phyloP scores from a whole-genome alignment of 169 alveolate genomes.

The Sarcocystis neurona region DNA sequence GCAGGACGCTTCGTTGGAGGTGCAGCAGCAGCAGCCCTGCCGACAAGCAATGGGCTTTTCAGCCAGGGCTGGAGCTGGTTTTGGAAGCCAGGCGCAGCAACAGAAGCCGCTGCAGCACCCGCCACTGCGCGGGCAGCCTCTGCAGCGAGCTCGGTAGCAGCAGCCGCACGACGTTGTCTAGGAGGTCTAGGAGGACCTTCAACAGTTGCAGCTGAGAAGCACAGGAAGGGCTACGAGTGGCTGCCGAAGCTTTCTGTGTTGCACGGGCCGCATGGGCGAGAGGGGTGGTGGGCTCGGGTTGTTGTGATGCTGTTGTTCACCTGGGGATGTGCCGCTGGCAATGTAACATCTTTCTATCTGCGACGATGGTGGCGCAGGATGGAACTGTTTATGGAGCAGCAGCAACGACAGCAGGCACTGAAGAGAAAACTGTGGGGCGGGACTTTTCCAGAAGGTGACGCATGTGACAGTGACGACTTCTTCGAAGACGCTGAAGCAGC shows the following conservation, averaged over 20 bases:
- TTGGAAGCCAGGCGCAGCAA: no score
- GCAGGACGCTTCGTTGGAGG: no score
- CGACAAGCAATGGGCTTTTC: no score
- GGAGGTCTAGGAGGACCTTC: background rate
- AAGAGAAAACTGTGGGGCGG: background rate
- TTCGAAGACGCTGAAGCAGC: background rate
- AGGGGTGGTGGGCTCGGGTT: background rate
- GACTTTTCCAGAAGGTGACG: background rate
- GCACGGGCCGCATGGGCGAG: background rate
- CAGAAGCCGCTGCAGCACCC: no score
- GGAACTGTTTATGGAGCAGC: background rate
- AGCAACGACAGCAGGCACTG: background rate
- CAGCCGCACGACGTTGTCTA: background rate
- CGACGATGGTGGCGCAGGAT: background rate
- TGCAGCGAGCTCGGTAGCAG: background rate
- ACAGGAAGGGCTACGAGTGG: background rate
- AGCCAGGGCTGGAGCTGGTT: no score
- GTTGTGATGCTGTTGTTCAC: background rate
- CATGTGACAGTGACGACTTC: background rate
- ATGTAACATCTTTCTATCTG: background rate
- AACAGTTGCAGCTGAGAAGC: background rate
- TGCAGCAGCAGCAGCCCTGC: no score
- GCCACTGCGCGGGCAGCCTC: no score
- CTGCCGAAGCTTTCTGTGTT: background rate
- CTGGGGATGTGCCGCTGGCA: background rate